phyloP scores from a whole-genome alignment of 176 grass and related monocot genomes.

The Carex kokanica region DNA sequence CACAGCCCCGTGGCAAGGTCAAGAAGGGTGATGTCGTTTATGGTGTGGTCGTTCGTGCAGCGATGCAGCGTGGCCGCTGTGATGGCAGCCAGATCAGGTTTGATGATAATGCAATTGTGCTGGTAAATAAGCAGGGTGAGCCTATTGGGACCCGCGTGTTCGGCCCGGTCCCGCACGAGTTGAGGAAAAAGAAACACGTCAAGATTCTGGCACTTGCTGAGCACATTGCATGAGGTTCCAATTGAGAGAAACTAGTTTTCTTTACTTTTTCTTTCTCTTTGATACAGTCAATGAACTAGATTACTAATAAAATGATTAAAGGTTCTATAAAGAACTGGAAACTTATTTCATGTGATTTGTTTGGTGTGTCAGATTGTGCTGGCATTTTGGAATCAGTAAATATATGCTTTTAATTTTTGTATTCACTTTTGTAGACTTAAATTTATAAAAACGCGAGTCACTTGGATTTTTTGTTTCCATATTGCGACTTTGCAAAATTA shows the following conservation, averaged over 20 bases:
- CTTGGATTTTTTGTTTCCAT: no score
- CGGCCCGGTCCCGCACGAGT: constrained; percentile 72
- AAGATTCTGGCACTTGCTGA: constrained; percentile 90
- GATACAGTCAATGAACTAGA: background rate
- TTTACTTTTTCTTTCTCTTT: background rate
- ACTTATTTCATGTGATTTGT: background rate
- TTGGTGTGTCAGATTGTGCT: background rate
- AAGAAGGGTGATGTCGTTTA: constrained; percentile 99
- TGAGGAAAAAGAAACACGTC: constrained; percentile 93
- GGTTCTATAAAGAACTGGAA: background rate
- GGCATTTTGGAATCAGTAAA: background rate
- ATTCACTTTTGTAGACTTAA: background rate
- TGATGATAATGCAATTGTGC: constrained; percentile 78
- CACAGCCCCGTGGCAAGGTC: constrained; percentile 82
- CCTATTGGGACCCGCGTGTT: constrained; percentile 83
- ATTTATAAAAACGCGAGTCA: no score
- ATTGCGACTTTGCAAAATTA: no score
- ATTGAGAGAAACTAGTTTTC: background rate
- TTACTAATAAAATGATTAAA: background rate
- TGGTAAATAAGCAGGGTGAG: constrained; percentile 94
- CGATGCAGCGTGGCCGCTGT: constrained; percentile 72
- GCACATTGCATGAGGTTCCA: constrained; percentile 62
- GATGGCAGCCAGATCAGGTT: constrained; percentile 89
- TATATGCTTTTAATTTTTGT: background rate
- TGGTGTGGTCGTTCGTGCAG: constrained; percentile 86